These are phyloP conservation scores for Paramecium sonneborni DNA, from an alignment of 73 alveolate species.

Conservation along the genomic window DNA sequence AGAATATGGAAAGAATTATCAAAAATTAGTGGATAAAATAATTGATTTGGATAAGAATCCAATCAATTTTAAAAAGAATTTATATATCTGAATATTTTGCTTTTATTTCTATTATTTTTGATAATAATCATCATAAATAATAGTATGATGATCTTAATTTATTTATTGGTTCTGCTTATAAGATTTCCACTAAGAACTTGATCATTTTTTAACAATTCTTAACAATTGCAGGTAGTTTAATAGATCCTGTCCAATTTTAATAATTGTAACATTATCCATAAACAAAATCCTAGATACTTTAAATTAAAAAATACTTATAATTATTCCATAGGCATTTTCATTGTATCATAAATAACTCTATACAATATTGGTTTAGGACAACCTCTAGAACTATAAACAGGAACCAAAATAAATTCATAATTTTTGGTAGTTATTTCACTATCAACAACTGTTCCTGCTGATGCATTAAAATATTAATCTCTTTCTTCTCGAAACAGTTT, in stretches of 20 bases:
- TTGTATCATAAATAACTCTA: constrained; percentile 21
- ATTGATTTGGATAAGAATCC: neutral
- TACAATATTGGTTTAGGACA: constrained; percentile 37
- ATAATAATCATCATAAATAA: neutral
- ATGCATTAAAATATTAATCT: constrained; percentile 12
- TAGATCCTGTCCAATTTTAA: constrained; percentile 44
- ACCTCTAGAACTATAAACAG: constrained; percentile 17
- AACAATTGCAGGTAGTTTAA: constrained; percentile 27
- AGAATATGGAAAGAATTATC: neutral
- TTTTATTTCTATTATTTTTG: neutral
- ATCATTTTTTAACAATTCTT: constrained; percentile 27
- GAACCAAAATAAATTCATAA: constrained; percentile 43
- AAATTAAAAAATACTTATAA: neutral
- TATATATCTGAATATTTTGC: neutral
- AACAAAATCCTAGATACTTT: constrained; percentile 16
- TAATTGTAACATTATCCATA: constrained; percentile 46
- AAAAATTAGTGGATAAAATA: neutral
- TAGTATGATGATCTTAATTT: neutral
- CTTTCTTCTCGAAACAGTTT: constrained; percentile 12
- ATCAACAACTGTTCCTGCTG: constrained; percentile 28
- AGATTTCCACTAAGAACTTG: neutral
- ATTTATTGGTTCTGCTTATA: neutral
- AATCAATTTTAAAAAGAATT: neutral
- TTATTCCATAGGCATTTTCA: constrained; percentile 25
- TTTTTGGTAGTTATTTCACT: neutral